Conservation (phyloP, 768 basidiomycete species). For the Pleurotus ostreatus region DNA sequence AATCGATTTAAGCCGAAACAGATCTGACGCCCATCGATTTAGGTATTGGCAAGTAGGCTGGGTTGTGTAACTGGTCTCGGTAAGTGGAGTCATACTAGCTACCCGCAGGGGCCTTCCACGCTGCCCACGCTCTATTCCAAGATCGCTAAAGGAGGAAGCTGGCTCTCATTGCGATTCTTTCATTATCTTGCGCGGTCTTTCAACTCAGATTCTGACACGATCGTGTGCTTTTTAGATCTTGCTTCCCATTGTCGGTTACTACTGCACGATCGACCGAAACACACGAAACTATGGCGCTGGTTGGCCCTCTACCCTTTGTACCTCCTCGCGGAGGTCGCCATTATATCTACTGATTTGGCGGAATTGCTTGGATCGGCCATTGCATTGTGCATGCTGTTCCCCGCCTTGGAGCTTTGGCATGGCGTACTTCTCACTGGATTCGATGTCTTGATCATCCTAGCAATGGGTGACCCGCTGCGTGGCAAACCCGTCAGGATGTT, state of each 20-base stretch:
- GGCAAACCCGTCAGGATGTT: constrained; percentile 66
- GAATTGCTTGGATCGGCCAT: constrained; percentile 83
- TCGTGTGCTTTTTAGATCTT: constrained; percentile 30
- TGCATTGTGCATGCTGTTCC: constrained; percentile 73
- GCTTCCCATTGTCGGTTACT: constrained; percentile 59
- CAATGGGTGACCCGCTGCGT: constrained; percentile 64
- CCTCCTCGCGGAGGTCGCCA: constrained; percentile 60
- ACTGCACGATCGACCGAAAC: constrained; percentile 59
- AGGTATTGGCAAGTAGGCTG: constrained; percentile 50
- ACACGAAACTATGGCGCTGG: constrained; percentile 55
- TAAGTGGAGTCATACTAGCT: constrained; percentile 24
- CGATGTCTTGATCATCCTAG: constrained; percentile 70
- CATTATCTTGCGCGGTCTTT: background rate
- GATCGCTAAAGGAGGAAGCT: too few relatives aligned
- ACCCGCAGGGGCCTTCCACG: background rate
- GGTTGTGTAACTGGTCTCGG: constrained; percentile 82
- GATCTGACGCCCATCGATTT: background rate
- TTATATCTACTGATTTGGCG: constrained; percentile 76
- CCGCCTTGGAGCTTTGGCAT: constrained; percentile 63
- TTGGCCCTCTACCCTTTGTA: constrained; percentile 64
- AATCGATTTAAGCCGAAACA: background rate
- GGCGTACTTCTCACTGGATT: constrained; percentile 64
- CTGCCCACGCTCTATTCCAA: too few relatives aligned
- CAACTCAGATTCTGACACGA: constrained; percentile 1
- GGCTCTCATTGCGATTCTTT: constrained; percentile 4